Conservation (phyloP, 148 eudicot species). For the Arctostaphylos glauca region DNA sequence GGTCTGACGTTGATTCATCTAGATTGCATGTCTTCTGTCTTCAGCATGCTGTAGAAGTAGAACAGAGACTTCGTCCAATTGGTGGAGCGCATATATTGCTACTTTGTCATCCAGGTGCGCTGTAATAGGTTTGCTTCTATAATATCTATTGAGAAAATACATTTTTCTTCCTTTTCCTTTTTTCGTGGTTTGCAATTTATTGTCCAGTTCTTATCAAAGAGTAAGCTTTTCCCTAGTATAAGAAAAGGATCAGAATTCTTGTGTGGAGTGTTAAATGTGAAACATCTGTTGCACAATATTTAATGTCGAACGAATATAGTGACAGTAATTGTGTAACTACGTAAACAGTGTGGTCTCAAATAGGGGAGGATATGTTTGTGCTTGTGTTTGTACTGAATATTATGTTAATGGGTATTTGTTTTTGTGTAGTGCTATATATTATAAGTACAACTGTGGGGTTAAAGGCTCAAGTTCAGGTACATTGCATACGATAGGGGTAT, state of each 20-base stretch:
- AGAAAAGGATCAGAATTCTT: not conserved
- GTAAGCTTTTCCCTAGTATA: not conserved
- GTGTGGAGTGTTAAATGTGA: not conserved
- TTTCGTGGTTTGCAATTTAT: not conserved
- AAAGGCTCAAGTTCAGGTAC: not conserved
- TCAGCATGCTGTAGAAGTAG: constrained; percentile 89
- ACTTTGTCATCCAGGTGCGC: constrained; percentile 92
- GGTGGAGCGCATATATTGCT: constrained; percentile 83
- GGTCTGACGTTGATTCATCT: constrained; percentile 76
- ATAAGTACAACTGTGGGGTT: not conserved
- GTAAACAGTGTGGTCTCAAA: not conserved
- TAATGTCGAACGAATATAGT: not conserved
- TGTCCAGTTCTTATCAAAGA: not conserved
- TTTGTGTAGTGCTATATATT: not conserved
- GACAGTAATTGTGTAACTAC: not conserved
- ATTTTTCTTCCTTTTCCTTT: not conserved
- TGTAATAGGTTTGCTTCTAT: not conserved
- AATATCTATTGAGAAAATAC: not conserved
- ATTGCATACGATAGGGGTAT: not conserved
- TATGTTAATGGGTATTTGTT: not conserved
- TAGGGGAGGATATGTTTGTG: not conserved
- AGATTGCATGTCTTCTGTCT: constrained; percentile 93
- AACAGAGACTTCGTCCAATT: constrained; percentile 54
- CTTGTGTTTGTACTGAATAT: not conserved
- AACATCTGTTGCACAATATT: not conserved